A percentile compares a stretch with the other conserved stretches of the same genome.
Conservation (phyloP, 495 filamentous ascomycete species). For the Alectoria sarmentosa region DNA sequence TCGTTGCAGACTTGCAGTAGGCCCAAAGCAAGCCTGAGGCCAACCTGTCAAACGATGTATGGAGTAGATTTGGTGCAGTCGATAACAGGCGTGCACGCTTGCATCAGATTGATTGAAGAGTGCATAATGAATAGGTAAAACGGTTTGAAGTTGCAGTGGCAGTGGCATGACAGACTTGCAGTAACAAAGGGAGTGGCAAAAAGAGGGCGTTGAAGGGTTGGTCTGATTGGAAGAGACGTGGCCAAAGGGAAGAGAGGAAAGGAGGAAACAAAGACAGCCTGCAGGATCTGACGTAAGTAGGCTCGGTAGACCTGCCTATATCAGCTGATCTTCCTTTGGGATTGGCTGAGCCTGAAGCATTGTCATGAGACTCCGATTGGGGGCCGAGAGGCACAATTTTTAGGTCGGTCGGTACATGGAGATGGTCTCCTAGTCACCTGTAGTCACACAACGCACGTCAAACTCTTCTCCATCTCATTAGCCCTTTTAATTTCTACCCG, state of each 20-base stretch:
- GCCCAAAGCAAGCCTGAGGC: conserved; percentile 3
- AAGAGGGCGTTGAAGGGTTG: neutral
- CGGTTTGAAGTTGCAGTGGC: neutral
- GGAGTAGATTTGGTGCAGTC: neutral
- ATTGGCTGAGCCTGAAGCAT: conserved; percentile 15
- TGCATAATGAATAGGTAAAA: conserved; percentile 5
- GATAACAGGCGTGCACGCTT: conserved; percentile 1
- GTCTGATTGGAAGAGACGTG: conserved; percentile 14
- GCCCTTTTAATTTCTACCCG: conserved; percentile 16
- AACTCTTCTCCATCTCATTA: neutral
- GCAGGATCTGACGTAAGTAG: conserved; percentile 8
- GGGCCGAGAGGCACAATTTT: too few species aligned
- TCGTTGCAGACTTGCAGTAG: conserved; percentile 16
- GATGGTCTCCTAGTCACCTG: too few species aligned
- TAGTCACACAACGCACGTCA: conserved; percentile 6
- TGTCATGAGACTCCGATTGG: too few species aligned
- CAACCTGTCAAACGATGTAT: conserved; percentile 4
- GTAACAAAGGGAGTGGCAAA: conserved; percentile 11
- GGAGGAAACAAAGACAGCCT: conserved; percentile 8
- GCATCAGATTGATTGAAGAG: conserved; percentile 16
- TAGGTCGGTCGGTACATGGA: too few species aligned
- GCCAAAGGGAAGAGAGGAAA: conserved; percentile 17
- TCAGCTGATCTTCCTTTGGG: neutral
- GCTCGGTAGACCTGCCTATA: neutral
- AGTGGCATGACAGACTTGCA: neutral